Evolutionary conservation across 495 filamentous ascomycete species (phyloP), one percentile per base, ranked within the genome.

Genomic region (Penicillium herquei): DNA sequence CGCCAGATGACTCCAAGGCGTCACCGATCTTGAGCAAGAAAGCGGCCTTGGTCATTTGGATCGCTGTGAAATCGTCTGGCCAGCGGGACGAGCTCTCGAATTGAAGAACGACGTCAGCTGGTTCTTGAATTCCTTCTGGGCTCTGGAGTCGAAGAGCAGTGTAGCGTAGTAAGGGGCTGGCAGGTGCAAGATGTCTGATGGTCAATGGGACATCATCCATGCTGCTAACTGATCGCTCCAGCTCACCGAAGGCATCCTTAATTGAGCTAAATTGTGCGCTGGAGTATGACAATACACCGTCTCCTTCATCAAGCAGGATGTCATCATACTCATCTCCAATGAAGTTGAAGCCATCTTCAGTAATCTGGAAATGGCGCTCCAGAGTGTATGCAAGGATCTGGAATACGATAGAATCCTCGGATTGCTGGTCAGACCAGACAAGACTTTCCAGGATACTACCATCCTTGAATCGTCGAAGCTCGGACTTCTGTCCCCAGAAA

Each of bases 61-160:
- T 93, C 3, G 94, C 92, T 9, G 78, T 78, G 7, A 98, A 73
- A 62, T 93, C 88, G 59, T 98, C 92, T 0, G 94, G 95, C 94
- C 94, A 98, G 52, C 92, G 87, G 9, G 83, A 84, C 5, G 95
- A 98, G 33, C 88, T 90, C 73, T 98, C 94, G 61, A 98, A 97
- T 58, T 93, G 92, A 21, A 98, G 78, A 35, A 89, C 77, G 49
- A 92, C 76, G 52, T 93, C 85, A 40, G 83, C 81, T 3, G 83
- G 80, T 26, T 65, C 62, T 30, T 67, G 68, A 3, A 66, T 56
- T 49, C 63, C 67, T 16, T 64, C 55, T 2, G 61, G 39, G 8
- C 83, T 17, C 65, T 66, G 30, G 74, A 68, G 52, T 48, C 60
- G 74, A 49, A 88, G 69, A 0, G 89, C 88, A 5, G 91, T 73